phyloP scores from a whole-genome alignment of 2,329 filamentous ascomycete genomes.

The Diaporthe velutina region DNA sequence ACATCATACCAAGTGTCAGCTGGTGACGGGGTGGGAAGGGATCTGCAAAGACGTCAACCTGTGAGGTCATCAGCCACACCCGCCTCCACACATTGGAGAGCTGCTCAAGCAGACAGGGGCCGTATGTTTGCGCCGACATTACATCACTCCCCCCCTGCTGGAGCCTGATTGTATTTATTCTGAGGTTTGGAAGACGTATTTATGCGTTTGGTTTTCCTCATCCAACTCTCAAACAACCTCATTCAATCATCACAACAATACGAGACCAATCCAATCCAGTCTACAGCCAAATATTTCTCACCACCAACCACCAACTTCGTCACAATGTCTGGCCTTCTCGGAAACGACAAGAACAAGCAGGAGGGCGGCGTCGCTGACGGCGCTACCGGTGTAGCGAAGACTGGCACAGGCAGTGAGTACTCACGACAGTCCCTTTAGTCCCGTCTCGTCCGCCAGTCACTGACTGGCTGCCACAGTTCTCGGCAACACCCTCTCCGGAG shows the following conservation, averaged over 20 bases:
- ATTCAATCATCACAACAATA: neutral
- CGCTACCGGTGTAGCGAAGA: slow-evolving; percentile 36
- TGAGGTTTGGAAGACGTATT: neutral
- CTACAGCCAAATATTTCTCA: neutral
- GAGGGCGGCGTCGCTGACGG: slow-evolving; percentile 34
- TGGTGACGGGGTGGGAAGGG: slow-evolving; percentile 16
- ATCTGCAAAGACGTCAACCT: slow-evolving; percentile 38
- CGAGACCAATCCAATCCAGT: neutral
- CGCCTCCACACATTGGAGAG: slow-evolving; percentile 1
- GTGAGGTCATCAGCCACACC: slow-evolving; percentile 38
- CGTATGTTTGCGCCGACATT: neutral
- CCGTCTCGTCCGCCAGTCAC: neutral
- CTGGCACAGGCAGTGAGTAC: slow-evolving; percentile 36
- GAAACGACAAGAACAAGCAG: slow-evolving; percentile 35
- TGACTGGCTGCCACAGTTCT: slow-evolving; percentile 1
- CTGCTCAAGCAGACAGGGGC: slow-evolving; percentile 22
- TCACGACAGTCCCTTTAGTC: neutral
- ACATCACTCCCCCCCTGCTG: neutral
- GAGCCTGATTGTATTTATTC: neutral
- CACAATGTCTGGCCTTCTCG: slow-evolving; percentile 37
- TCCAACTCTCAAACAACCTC: neutral
- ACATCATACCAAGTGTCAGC: slow-evolving; percentile 34
- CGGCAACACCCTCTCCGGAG: slow-evolving; percentile 34
- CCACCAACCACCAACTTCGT: neutral
- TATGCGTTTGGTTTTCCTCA: neutral